phyloP scores from a whole-genome alignment of 129 eudicot species.

The Smallanthus sonchifolius region DNA sequence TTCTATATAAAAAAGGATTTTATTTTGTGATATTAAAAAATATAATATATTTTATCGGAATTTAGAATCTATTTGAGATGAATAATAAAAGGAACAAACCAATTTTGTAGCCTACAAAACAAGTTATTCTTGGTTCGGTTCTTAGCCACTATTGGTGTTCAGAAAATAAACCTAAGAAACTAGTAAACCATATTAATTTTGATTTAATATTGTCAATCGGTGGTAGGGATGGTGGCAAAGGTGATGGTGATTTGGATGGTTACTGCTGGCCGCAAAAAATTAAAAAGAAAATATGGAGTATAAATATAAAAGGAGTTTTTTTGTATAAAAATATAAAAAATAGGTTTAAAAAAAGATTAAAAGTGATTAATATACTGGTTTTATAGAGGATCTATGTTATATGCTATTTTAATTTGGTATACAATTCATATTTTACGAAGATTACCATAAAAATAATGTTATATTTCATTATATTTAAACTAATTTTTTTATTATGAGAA shows the following conservation, averaged over 20 bases:
- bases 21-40: too few relatives aligned
- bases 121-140: background rate
- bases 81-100: background rate
- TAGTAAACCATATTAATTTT: constrained; percentile 1
- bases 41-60: background rate
- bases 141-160: background rate
- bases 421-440: too few relatives aligned
- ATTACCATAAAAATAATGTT: too few relatives aligned
- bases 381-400: too few relatives aligned
- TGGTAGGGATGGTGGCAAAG: background rate
- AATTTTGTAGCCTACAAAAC: background rate
- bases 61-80: background rate
- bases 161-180: background rate
- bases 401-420: too few relatives aligned
- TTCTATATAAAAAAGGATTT: too few relatives aligned
- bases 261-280: background rate
- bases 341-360: background rate
- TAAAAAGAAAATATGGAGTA: too few relatives aligned
- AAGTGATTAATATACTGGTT: background rate
- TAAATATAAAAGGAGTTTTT: background rate
- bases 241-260: background rate
- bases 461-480: too few relatives aligned
- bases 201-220: background rate
- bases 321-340: too few relatives aligned
- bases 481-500: too few relatives aligned